phyloP scores from a whole-genome alignment of 2,329 filamentous ascomycete genomes.

The Aureobasidium sp. region DNA sequence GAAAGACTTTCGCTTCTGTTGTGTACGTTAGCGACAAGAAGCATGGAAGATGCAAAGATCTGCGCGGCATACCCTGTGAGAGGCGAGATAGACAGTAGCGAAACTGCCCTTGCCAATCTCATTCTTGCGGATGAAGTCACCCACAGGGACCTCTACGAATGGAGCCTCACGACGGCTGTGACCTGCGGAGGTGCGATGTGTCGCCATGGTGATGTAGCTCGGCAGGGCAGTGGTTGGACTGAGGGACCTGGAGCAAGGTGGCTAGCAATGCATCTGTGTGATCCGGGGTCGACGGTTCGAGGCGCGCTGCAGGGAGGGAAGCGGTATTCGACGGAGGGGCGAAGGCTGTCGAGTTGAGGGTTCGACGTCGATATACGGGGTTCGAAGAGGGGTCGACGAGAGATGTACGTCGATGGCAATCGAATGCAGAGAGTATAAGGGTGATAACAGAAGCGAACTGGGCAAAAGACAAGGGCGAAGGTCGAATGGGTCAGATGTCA shows the following conservation, averaged over 20 bases:
- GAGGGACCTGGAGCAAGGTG: neutral
- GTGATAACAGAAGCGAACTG: neutral
- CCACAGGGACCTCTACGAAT: slow-evolving; percentile 43
- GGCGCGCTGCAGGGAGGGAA: neutral
- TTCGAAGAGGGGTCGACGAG: neutral
- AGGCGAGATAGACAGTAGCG: slow-evolving; percentile 69
- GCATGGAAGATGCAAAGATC: neutral
- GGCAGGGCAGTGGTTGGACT: neutral
- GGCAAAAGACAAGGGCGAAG: neutral
- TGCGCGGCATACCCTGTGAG: slow-evolving; percentile 24
- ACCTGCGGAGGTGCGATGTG: slow-evolving; percentile 4
- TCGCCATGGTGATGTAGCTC: slow-evolving; percentile 8
- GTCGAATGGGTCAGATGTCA: slow-evolving; percentile 4
- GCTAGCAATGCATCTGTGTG: slow-evolving; percentile 1
- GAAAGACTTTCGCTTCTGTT: slow-evolving; percentile 62
- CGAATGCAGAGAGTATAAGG: neutral
- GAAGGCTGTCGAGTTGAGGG: neutral
- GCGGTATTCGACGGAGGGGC: slow-evolving; percentile 1
- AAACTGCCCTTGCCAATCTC: slow-evolving; percentile 98
- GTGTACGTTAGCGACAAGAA: neutral
- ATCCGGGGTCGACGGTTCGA: neutral
- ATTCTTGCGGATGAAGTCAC: slow-evolving; percentile 72
- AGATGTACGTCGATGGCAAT: neutral
- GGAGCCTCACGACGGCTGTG: neutral
- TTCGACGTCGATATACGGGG: neutral